phyloP scores from a whole-genome alignment of 2,329 filamentous ascomycete species.

The Ascochyta pisi region DNA sequence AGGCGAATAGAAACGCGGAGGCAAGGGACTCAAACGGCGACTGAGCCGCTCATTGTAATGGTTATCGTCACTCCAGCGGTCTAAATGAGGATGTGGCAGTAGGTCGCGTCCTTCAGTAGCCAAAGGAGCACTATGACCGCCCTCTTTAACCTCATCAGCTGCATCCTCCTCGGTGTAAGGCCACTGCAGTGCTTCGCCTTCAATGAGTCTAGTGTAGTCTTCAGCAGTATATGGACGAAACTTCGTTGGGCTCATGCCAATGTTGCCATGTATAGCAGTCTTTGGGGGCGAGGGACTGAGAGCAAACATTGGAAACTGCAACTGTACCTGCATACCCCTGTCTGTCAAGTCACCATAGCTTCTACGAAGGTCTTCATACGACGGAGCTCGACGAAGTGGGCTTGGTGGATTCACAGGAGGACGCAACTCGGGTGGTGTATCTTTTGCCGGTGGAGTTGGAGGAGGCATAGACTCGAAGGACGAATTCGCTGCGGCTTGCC shows the following conservation, averaged over 20 bases:
- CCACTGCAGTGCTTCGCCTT: constrained; percentile 29
- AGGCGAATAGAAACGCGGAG: constrained; percentile 43
- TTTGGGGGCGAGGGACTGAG: constrained; percentile 22
- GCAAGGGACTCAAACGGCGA: constrained; percentile 20
- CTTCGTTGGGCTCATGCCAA: constrained; percentile 33
- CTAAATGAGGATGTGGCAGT: constrained; percentile 16
- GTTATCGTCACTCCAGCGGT: constrained; percentile 26
- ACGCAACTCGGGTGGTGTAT: constrained; percentile 48
- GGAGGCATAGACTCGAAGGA: constrained; percentile 29
- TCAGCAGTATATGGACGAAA: constrained; percentile 31
- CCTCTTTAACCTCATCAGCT: constrained; percentile 15
- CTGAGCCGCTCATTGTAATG: constrained; percentile 11
- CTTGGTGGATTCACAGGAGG: constrained; percentile 14
- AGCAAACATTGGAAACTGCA: constrained; percentile 26
- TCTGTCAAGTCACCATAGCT: constrained; percentile 18
- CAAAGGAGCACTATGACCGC: constrained; percentile 18
- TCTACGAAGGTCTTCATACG: constrained; percentile 23
- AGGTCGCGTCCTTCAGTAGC: constrained; percentile 6
- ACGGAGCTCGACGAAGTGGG: constrained; percentile 28
- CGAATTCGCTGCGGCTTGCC: constrained; percentile 2
- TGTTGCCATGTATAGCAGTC: constrained; percentile 14
- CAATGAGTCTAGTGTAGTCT: constrained; percentile 40
- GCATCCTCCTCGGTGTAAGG: constrained; percentile 17
- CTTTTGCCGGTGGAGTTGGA: constrained; percentile 54
- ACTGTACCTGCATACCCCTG: constrained; percentile 14